Evolutionary conservation across 352 stramenopile species (phyloP), one percentile per base, ranked within the genome.

Genomic region (Paralagenidium karlingii): DNA sequence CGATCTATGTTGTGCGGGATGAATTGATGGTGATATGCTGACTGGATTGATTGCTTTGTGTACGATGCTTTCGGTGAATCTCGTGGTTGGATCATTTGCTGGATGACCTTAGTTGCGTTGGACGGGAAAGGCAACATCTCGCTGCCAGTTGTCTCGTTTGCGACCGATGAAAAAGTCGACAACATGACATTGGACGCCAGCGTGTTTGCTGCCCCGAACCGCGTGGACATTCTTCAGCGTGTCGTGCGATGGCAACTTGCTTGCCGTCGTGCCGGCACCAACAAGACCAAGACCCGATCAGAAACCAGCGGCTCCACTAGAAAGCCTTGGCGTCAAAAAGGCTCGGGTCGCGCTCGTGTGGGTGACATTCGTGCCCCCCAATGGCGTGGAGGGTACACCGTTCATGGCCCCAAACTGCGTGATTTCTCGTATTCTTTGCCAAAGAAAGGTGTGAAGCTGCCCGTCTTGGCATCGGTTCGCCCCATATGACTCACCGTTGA

Each of bases 271-370:
- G 71, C 77, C 28, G 79, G 76, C 46, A 88, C 78, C 53, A 82
- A 88, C 71, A 90, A 90, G 61, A 82, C 75, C 51, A 93, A 93
- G 68, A 84, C 76, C 40, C 79, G 79, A 51, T 77, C 74, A 19
- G 79, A 93, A 61, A 73, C 82, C 9, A 89, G 76, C 59, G 77
- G 79, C 25, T 93, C 79, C 18, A 91, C 77, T 49, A 67, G 76
- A 49, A 93, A 93, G 58, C 68, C 74, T 12, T 90, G 76, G 73
- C 82, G 82, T 63, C 79, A 93, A 49, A 93, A 93, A 81, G 79
- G 79, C 22, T 82, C 64, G 13, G 79, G 79, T 11, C 75, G 74
- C 28, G 79, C 79, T 7, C 79, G 79, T 70, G 79, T 93, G n/a
- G 79, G 79, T 36, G 80, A 89, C 52, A 87, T 88, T 42, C 60